These are phyloP conservation scores for Mycena kentingensis DNA, from an alignment of 768 basidiomycete genomes.

Conservation along the genomic window DNA sequence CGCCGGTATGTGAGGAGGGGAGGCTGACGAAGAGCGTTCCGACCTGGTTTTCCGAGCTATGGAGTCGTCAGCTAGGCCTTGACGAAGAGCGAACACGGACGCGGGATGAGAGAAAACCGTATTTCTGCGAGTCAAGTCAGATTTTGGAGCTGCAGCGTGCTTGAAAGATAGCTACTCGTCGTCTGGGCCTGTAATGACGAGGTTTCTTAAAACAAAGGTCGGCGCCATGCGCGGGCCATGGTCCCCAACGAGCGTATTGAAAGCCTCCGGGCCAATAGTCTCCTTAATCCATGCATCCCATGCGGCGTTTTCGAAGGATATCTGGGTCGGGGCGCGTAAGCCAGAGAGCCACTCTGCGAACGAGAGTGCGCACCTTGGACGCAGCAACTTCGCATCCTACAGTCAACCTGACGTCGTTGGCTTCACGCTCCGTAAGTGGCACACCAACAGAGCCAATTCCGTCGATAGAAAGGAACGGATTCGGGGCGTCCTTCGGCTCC, in stretches of 20 bases:
- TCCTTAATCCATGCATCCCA: not conserved
- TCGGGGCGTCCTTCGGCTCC: not conserved
- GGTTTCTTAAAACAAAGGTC: not conserved
- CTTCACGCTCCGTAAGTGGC: not conserved
- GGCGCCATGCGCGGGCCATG: not conserved
- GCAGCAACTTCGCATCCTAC: not conserved
- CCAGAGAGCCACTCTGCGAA: not conserved
- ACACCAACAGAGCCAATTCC: not conserved
- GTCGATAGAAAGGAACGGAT: not conserved
- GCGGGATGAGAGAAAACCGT: not conserved
- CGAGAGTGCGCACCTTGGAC: not conserved
- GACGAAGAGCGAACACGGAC: not conserved
- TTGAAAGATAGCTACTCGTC: not conserved
- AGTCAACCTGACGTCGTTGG: not conserved
- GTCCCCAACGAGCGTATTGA: not conserved
- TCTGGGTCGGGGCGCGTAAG: not conserved
- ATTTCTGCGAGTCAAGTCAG: no score
- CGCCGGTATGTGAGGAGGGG: not conserved
- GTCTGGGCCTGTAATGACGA: not conserved
- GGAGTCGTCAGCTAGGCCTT: not conserved
- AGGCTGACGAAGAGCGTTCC: not conserved
- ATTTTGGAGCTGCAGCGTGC: not conserved
- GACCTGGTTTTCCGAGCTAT: not conserved
- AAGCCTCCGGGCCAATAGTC: not conserved
- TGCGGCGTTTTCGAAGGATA: not conserved